Conservation (phyloP, 495 filamentous ascomycete genomes). For the Chaetomidium leptoderma region DNA sequence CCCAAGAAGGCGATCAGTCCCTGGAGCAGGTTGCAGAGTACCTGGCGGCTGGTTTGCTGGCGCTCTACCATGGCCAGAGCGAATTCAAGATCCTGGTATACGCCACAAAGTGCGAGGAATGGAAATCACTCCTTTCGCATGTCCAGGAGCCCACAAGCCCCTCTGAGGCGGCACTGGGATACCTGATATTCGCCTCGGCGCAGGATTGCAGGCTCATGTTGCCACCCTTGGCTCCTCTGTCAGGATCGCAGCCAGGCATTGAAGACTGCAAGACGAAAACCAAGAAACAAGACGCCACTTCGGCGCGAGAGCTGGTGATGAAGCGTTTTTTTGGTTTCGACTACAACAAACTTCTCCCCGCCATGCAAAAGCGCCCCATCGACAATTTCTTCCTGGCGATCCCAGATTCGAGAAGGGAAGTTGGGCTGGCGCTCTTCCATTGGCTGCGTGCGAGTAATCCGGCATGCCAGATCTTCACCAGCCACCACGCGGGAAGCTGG, state of each 20-base stretch:
- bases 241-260: no score
- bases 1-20: slow-evolving; percentile 14
- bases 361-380: not conserved
- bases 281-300: not conserved
- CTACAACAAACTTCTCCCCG: slow-evolving; percentile 27
- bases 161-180: slow-evolving; percentile 29
- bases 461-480: slow-evolving; percentile 27
- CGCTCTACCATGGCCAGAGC: slow-evolving; percentile 28
- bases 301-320: slow-evolving; percentile 22
- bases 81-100: slow-evolving; percentile 41
- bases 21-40: slow-evolving; percentile 32
- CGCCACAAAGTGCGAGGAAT: slow-evolving; percentile 38
- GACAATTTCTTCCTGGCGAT: slow-evolving; percentile 32
- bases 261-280: not conserved
- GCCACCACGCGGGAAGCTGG: slow-evolving; percentile 29
- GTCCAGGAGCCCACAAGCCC: slow-evolving; percentile 22
- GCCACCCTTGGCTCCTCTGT: slow-evolving; percentile 11
- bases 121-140: slow-evolving; percentile 28
- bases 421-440: slow-evolving; percentile 13
- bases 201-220: slow-evolving; percentile 21
- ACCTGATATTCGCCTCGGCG: slow-evolving; percentile 33
- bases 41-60: slow-evolving; percentile 31
- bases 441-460: slow-evolving; percentile 32
- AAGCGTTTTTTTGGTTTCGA: slow-evolving; percentile 26
- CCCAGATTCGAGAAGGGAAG: slow-evolving; percentile 17